These are phyloP conservation scores for Chenopodium suecicum DNA, from an alignment of 148 eudicot species.

Conservation along the genomic window DNA sequence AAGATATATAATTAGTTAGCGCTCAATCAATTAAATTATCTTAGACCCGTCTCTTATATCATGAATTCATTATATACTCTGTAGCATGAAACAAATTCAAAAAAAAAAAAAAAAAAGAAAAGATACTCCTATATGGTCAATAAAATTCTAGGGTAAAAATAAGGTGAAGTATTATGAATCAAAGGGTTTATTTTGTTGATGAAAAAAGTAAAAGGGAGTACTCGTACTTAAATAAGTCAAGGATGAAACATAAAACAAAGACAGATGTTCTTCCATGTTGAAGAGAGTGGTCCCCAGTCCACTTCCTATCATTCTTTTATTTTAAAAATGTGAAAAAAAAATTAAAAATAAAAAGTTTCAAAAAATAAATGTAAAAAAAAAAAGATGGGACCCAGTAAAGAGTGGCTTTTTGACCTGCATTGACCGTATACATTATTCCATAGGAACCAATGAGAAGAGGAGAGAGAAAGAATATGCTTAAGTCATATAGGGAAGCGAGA, in stretches of 20 bases:
- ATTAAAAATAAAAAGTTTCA: too few relatives aligned
- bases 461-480: slow-evolving; percentile 5
- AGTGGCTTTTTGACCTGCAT: slow-evolving; percentile 14
- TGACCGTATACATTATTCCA: slow-evolving; percentile 19
- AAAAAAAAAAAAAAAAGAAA: too few relatives aligned
- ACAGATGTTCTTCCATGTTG: background rate
- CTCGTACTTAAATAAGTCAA: background rate
- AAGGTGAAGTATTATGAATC: too few relatives aligned
- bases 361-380: too few relatives aligned
- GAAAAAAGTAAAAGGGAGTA: background rate
- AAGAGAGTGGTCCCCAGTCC: slow-evolving; percentile 2
- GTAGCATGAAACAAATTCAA: too few relatives aligned
- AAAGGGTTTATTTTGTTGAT: background rate
- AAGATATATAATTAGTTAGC: too few relatives aligned
- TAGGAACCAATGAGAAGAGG: background rate
- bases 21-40: too few relatives aligned
- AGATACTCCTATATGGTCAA: too few relatives aligned
- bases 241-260: background rate
- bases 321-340: too few relatives aligned
- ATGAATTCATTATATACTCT: too few relatives aligned
- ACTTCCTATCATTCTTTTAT: background rate
- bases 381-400: background rate
- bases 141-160: too few relatives aligned
- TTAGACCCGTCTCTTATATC: too few relatives aligned
- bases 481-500: slow-evolving; percentile 17